Percentiles rank a stretch among this genome's conserved stretches.
Evolutionary conservation across 176 grass and related monocot genomes (phyloP).

Genomic region (Luzula sylvatica): DNA sequence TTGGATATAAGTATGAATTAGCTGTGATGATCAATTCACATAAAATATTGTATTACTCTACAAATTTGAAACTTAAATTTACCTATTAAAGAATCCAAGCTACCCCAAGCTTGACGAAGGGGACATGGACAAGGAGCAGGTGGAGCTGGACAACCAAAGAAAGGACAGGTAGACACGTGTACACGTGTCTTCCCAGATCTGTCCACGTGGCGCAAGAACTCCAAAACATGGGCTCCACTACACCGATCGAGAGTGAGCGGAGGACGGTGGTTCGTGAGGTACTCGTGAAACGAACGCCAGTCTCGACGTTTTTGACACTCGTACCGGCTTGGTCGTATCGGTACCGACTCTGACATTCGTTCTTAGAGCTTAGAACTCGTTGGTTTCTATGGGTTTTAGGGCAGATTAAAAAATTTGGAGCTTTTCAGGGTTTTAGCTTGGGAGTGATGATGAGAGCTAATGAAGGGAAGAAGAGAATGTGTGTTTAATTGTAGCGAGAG

Average conservation of each 20-base stretch:
- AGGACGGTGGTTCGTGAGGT: constrained; percentile 42
- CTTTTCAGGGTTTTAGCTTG: no score
- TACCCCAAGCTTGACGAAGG: constrained; percentile 49
- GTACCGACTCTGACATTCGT: constrained; percentile 16
- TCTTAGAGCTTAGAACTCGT: background rate
- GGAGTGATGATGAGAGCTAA: no score
- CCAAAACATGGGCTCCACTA: constrained; percentile 61
- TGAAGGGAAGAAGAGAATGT: no score
- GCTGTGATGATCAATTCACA: no score
- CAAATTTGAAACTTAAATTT: no score
- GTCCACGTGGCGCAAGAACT: constrained; percentile 83
- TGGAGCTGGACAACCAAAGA: constrained; percentile 71
- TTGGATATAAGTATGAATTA: no score
- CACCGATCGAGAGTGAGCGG: constrained; percentile 41
- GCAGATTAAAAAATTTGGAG: background rate
- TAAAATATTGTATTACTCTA: no score
- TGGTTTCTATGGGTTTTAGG: background rate
- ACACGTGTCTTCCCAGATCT: constrained; percentile 89
- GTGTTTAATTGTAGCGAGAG: no score
- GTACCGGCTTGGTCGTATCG: constrained; percentile 59
- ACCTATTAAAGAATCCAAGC: constrained; percentile 49
- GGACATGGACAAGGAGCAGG: constrained; percentile 77
- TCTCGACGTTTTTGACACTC: constrained; percentile 55
- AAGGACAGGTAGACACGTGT: constrained; percentile 63
- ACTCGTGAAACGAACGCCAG: constrained; percentile 20